A percentile compares a stretch with the other conserved stretches of the same genome.
phyloP scores from a whole-genome alignment of 345 rosid genomes.

The Citrus inodora region DNA sequence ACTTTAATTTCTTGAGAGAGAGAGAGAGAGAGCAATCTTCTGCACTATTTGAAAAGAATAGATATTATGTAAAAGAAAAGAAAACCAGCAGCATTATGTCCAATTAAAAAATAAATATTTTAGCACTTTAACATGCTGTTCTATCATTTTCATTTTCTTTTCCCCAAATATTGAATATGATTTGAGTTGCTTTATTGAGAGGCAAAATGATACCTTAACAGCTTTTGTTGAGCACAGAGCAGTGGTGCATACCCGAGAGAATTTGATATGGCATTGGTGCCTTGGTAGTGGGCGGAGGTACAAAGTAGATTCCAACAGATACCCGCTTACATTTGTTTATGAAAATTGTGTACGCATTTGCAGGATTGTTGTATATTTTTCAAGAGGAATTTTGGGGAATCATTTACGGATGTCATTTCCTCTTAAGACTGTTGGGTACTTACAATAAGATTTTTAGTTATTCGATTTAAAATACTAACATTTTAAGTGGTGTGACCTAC shows the following conservation, averaged over 20 bases:
- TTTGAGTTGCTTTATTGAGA: neutral
- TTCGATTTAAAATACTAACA: fast-evolving
- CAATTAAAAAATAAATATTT: neutral
- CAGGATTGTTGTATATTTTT: neutral
- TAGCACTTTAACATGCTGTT: neutral
- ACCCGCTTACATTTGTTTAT: neutral
- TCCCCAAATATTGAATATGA: neutral
- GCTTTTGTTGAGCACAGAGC: neutral
- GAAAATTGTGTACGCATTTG: neutral
- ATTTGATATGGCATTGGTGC: neutral
- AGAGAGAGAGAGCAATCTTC: neutral
- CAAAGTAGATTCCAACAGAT: neutral
- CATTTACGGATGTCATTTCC: too few species aligned
- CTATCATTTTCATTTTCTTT: neutral
- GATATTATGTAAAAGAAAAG: neutral
- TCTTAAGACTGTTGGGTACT: too few species aligned
- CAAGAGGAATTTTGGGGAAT: neutral
- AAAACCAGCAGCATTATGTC: neutral
- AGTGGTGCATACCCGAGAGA: neutral
- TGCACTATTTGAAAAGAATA: neutral
- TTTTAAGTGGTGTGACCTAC: too few species aligned
- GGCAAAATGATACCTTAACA: neutral
- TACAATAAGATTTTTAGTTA: too few species aligned
- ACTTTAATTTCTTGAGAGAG: neutral
- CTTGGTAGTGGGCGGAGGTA: neutral